Percentiles rank a stretch among this genome's conserved stretches.
phyloP scores from a whole-genome alignment of 2,329 filamentous ascomycete species.

The Laburnicola sp. region DNA sequence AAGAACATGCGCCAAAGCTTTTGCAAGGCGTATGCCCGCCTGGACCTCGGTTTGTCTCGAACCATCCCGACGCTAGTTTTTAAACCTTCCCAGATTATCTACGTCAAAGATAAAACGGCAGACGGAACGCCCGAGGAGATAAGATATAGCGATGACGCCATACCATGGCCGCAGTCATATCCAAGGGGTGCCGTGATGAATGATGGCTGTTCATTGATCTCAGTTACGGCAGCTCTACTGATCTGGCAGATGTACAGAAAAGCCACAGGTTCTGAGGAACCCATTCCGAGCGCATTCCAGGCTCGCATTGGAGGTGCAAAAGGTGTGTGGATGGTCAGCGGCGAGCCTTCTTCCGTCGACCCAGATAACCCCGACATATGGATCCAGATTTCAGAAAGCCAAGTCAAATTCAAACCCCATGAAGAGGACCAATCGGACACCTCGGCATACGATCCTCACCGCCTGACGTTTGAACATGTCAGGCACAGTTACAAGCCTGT shows the following conservation, averaged over 20 bases:
- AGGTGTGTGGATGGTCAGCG: conserved; percentile 71
- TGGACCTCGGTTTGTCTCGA: conserved; percentile 49
- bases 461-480: conserved; percentile 69
- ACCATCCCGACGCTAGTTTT: conserved; percentile 46
- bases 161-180: conserved; percentile 27
- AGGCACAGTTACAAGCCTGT: conserved; percentile 52
- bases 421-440: conserved; percentile 51
- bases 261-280: conserved; percentile 61
- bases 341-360: conserved; percentile 49
- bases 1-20: conserved; percentile 43
- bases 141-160: conserved; percentile 40
- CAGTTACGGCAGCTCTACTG: conserved; percentile 58
- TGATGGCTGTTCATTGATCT: conserved; percentile 66
- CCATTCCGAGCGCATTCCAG: conserved; percentile 68
- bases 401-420: conserved; percentile 64
- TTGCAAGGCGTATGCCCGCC: conserved; percentile 49
- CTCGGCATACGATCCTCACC: conserved; percentile 48
- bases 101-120: conserved; percentile 35
- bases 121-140: conserved; percentile 40
- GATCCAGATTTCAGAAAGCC: conserved; percentile 68
- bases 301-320: conserved; percentile 73
- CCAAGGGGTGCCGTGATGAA: conserved; percentile 45
- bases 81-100: conserved; percentile 40
- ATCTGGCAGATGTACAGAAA: conserved; percentile 59
- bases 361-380: conserved; percentile 53